These are phyloP conservation scores for Stephanodiscus minutulus DNA, from an alignment of 108 stramenopile species.

Conservation along the genomic window DNA sequence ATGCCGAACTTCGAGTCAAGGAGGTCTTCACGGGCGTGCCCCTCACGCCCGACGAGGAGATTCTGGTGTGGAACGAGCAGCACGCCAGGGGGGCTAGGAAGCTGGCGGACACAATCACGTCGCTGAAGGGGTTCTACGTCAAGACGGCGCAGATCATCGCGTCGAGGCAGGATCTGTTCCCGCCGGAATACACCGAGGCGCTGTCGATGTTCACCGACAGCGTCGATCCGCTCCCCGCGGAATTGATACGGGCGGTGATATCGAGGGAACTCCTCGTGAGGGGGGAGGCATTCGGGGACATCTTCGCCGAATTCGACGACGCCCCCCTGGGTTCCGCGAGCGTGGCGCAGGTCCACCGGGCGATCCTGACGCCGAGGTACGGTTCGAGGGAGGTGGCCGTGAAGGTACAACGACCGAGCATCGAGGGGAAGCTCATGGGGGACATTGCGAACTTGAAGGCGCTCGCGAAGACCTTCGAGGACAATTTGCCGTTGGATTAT, in stretches of 20 bases:
- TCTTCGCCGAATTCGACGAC: constrained; percentile 89
- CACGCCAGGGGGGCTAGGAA: constrained; percentile 80
- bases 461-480: constrained; percentile 76
- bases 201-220: constrained; percentile 82
- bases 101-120: constrained; percentile 70
- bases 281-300: constrained; percentile 75
- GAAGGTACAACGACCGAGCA: constrained; percentile 93
- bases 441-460: constrained; percentile 91
- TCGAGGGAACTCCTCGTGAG: constrained; percentile 60
- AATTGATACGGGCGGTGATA: constrained; percentile 76
- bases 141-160: constrained; percentile 94
- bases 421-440: constrained; percentile 90
- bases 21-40: constrained; percentile 58
- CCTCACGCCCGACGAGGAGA: constrained; percentile 62
- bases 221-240: constrained; percentile 85
- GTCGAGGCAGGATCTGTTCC: constrained; percentile 88
- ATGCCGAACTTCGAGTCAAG: constrained; percentile 63
- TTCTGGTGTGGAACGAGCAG: constrained; percentile 69
- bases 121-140: constrained; percentile 95
- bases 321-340: constrained; percentile 76
- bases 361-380: constrained; percentile 74
- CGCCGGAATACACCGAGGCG: constrained; percentile 86
- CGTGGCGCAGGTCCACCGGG: constrained; percentile 94
- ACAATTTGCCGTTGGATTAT: constrained; percentile 89
- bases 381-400: constrained; percentile 91